Conservation (phyloP, 2,329 filamentous ascomycete genomes). For the Ceratocystiopsis sp. region DNA sequence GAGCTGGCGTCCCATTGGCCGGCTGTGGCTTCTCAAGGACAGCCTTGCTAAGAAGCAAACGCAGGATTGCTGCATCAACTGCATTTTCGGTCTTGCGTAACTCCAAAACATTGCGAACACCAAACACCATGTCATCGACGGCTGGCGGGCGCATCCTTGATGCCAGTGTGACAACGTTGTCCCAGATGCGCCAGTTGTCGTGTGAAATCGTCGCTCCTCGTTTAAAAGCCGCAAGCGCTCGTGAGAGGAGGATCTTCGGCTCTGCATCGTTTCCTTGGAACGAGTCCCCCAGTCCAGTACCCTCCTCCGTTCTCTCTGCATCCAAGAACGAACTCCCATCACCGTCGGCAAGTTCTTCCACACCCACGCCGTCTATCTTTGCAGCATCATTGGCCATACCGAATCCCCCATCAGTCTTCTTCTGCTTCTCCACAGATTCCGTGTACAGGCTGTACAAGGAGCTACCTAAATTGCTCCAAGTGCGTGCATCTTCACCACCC, state of each 20-base stretch:
- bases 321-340: slow-evolving; percentile 2
- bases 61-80: slow-evolving; percentile 57
- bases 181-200: slow-evolving; percentile 87
- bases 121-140: slow-evolving; percentile 57
- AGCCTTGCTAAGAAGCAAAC: slow-evolving; percentile 54
- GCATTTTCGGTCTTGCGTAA: slow-evolving; percentile 64
- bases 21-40: slow-evolving; percentile 26
- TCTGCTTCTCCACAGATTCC: slow-evolving; percentile 3
- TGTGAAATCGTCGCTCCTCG: slow-evolving; percentile 69
- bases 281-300: background rate
- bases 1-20: slow-evolving; percentile 24
- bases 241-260: slow-evolving; percentile 45
- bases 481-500: slow-evolving; percentile 78
- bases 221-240: slow-evolving; percentile 73
- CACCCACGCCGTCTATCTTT: slow-evolving; percentile 3
- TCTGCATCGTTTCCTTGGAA: slow-evolving; percentile 21
- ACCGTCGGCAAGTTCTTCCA: slow-evolving; percentile 4
- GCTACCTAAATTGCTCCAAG: slow-evolving; percentile 88
- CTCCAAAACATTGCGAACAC: slow-evolving; percentile 57
- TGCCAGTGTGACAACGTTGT: slow-evolving; percentile 82
- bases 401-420: slow-evolving; percentile 6
- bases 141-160: slow-evolving; percentile 60
- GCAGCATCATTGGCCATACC: slow-evolving; percentile 14
- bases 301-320: slow-evolving; percentile 1
- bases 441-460: slow-evolving; percentile 53